These are phyloP conservation scores for Artomyces pyxidatus DNA, from an alignment of 768 basidiomycete genomes.

Conservation along the genomic window DNA sequence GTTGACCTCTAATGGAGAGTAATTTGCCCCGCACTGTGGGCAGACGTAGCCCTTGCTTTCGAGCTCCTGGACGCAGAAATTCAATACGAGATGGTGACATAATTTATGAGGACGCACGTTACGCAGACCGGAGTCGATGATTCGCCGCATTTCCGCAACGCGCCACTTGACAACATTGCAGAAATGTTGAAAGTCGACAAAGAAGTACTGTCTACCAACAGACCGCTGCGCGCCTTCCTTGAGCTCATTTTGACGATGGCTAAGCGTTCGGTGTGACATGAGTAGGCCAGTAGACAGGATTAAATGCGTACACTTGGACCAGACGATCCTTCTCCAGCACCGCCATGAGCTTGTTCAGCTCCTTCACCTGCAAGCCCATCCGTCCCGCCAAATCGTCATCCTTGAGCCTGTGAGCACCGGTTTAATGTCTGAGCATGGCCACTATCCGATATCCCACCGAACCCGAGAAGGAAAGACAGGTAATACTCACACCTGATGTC, in stretches of 20 bases:
- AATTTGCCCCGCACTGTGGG: conserved; percentile 77
- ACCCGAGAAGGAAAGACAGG: conserved; percentile 18
- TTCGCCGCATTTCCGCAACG: conserved; percentile 83
- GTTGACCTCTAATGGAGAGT: conserved; percentile 79
- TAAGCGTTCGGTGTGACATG: conserved; percentile 21
- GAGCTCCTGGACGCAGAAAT: conserved; percentile 65
- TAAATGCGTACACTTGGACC: conserved; percentile 57
- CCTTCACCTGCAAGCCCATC: conserved; percentile 84
- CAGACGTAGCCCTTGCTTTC: conserved; percentile 98
- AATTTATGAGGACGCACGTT: conserved; percentile 45
- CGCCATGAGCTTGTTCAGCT: conserved; percentile 84
- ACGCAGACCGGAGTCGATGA: conserved; percentile 82
- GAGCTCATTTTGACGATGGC: conserved; percentile 86
- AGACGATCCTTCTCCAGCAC: conserved; percentile 71
- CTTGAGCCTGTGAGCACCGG: conserved; percentile 52
- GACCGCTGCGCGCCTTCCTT: conserved; percentile 85
- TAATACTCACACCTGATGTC: conserved; percentile 87
- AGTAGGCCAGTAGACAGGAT: conserved; percentile 1
- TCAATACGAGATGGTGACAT: background rate
- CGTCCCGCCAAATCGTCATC: conserved; percentile 90
- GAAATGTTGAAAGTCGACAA: conserved; percentile 91
- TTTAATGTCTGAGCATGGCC: conserved; percentile 11
- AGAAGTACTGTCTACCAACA: conserved; percentile 89
- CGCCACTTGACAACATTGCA: conserved; percentile 99
- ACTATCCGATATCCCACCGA: conserved; percentile 12